phyloP scores from a whole-genome alignment of 495 filamentous ascomycete species.

The Xylaria curta region DNA sequence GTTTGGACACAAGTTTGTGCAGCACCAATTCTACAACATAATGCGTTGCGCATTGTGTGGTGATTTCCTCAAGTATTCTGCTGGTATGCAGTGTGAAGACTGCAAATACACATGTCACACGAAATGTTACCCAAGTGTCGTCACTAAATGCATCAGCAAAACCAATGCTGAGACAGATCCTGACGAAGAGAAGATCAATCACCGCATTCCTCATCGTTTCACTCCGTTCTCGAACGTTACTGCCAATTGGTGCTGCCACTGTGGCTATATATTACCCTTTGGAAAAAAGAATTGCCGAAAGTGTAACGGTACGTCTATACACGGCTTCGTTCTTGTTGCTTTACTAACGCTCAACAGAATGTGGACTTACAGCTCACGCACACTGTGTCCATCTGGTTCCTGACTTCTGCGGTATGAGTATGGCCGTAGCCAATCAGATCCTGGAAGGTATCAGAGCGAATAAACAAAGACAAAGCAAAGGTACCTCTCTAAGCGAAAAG shows the following conservation, averaged over 20 bases:
- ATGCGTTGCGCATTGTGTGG: conserved; percentile 99
- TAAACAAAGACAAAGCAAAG: conserved; percentile 60
- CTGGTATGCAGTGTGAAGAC: conserved; percentile 98
- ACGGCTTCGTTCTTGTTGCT: conserved; percentile 5
- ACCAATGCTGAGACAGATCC: conserved; percentile 97
- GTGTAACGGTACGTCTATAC: conserved; percentile 72
- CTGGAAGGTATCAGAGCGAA: conserved; percentile 69
- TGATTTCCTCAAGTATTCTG: conserved; percentile 97
- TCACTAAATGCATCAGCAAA: conserved; percentile 99
- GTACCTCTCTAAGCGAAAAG: conserved; percentile 63
- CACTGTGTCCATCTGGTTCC: conserved; percentile 94
- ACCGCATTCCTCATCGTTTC: conserved; percentile 97
- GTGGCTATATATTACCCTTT: conserved; percentile 95
- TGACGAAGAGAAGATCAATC: conserved; percentile 99
- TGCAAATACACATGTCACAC: conserved; percentile 99
- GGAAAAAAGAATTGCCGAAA: conserved; percentile 92
- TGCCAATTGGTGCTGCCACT: conserved; percentile 99
- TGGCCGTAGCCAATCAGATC: conserved; percentile 95
- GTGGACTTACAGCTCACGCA: conserved; percentile 86
- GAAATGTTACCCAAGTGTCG: conserved; percentile 95
- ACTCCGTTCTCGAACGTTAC: conserved; percentile 93
- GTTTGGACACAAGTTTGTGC: conserved; percentile 98
- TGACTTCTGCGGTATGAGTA: conserved; percentile 99
- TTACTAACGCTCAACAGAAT: conserved; percentile 67
- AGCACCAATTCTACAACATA: conserved; percentile 99